These are phyloP conservation scores for Talaromyces sp. DNA, from an alignment of 2,329 filamentous ascomycete genomes.

Conservation along the genomic window DNA sequence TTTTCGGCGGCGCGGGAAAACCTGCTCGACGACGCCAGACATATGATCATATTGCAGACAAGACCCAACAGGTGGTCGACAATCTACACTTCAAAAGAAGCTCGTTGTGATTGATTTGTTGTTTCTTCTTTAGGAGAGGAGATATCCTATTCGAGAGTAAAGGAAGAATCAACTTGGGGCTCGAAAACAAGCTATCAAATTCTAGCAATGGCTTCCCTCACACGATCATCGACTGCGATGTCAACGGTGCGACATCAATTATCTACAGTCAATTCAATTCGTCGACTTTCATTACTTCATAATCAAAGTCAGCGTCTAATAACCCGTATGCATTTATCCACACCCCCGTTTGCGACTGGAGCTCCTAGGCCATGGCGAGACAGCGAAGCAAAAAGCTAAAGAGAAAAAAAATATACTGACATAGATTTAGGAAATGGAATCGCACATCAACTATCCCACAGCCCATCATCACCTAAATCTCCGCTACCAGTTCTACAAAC, in stretches of 20 bases:
- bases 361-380: neutral
- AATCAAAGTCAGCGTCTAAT: slow-evolving; percentile 2
- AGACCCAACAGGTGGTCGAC: slow-evolving; percentile 3
- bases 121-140: neutral
- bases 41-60: neutral
- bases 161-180: neutral
- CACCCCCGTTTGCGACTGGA: neutral
- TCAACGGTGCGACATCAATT: slow-evolving; percentile 39
- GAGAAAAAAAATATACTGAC: slow-evolving; percentile 17
- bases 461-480: slow-evolving; percentile 22
- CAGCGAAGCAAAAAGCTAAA: neutral
- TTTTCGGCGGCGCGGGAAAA: slow-evolving; percentile 18
- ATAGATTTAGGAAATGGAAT: slow-evolving; percentile 25
- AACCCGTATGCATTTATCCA: neutral
- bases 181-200: slow-evolving; percentile 4
- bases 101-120: neutral
- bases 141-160: neutral
- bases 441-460: slow-evolving; percentile 26
- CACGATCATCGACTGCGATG: slow-evolving; percentile 30
- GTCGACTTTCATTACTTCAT: slow-evolving; percentile 30
- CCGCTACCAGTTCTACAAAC: slow-evolving; percentile 31
- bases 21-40: slow-evolving; percentile 8
- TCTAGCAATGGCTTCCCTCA: slow-evolving; percentile 18
- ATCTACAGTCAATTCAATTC: slow-evolving; percentile 27
- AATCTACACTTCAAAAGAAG: neutral